Evolutionary conservation across 202 grass and related monocot species (phyloP), one percentile per base, ranked within the genome.

Genomic region (Setaria italica): DNA sequence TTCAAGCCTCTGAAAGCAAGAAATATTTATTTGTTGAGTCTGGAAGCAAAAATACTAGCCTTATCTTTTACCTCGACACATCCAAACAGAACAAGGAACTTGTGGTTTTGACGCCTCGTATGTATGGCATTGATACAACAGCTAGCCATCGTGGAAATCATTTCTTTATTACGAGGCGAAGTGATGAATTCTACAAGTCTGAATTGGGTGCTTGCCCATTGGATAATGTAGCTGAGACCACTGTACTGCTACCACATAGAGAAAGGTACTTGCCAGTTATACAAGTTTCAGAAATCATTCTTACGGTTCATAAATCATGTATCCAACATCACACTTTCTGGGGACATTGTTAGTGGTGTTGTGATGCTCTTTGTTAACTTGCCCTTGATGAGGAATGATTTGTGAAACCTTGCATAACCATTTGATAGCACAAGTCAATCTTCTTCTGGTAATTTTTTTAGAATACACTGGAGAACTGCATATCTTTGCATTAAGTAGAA

Each of bases 1-100:
- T 95, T 67, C 77, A 88, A 74, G 79, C 86, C 62, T 98, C 95
- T 68, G 91, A 93, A 89, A 98, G 91, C 93, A 98, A 95, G 82
- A 66, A 85, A 53, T 98, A 92, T 86, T 89, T 98, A 57, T 98
- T 98, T 92, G 79, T 98, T 85, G 84, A 21, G 85, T 98, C 93
- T 76, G 95, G 84, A 90, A 98, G 95, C 95, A 94, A 92, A 91
- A 95, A 92, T 71, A 95, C 93, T 53, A 83, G 85, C 34, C 95
- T 90, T 80, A 62, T 95, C 85, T 94, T 92, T 81, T 98, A 95
- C 49, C 64, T 98, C 11, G 84, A 98, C 45, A 87, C 79, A 81
- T 87, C 88, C 58, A 94, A 88, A 84, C 75, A 87, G 62, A 84
- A 89, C 67, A 98, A 84, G 67, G 91, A 85, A 17, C 95, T 98